A percentile compares a stretch with the other conserved stretches of the same genome.
Evolutionary conservation across 441 rosid genomes (phyloP).

Genomic region (Lepidium campestre): DNA sequence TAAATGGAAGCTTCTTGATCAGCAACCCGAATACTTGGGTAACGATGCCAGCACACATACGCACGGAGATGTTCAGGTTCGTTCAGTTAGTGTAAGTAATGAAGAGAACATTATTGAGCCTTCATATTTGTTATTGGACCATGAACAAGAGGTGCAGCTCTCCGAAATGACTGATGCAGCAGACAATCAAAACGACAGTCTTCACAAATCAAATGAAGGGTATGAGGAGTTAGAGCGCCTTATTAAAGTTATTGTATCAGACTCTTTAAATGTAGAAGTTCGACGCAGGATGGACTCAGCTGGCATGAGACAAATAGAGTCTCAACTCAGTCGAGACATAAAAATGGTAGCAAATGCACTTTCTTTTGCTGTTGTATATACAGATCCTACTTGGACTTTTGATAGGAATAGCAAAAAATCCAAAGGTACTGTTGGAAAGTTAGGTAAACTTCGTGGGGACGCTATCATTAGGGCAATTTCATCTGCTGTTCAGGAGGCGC

Average conservation of each 20-base stretch:
- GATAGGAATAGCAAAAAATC: constrained; percentile 26
- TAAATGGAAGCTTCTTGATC: constrained; percentile 87
- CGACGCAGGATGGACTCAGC: constrained; percentile 55
- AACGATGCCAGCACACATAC: constrained; percentile 28
- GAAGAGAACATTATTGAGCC: constrained; percentile 56
- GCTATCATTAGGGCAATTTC: constrained; percentile 60
- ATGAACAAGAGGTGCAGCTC: constrained; percentile 45
- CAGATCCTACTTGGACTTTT: constrained; percentile 36
- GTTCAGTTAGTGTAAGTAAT: constrained; percentile 30
- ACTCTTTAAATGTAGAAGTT: constrained; percentile 75
- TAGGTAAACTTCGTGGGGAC: constrained; percentile 60
- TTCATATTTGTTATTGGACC: constrained; percentile 57
- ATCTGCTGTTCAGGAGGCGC: constrained; percentile 63
- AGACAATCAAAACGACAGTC: constrained; percentile 28
- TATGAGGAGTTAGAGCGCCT: constrained; percentile 46
- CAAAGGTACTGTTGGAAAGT: constrained; percentile 35
- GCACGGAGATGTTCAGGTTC: constrained; percentile 22
- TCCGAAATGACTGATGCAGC: constrained; percentile 29
- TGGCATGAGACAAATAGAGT: constrained; percentile 52
- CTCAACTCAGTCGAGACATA: constrained; percentile 59
- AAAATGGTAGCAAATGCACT: constrained; percentile 70
- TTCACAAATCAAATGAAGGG: constrained; percentile 27
- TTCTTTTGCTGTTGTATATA: constrained; percentile 43
- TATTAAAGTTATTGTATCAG: constrained; percentile 54
- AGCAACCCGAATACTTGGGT: constrained; percentile 44